Evolutionary conservation across 805 yeast genomes (phyloP), one percentile per base, ranked within the genome.

Genomic region (Brettanomyces bruxellensis): DNA sequence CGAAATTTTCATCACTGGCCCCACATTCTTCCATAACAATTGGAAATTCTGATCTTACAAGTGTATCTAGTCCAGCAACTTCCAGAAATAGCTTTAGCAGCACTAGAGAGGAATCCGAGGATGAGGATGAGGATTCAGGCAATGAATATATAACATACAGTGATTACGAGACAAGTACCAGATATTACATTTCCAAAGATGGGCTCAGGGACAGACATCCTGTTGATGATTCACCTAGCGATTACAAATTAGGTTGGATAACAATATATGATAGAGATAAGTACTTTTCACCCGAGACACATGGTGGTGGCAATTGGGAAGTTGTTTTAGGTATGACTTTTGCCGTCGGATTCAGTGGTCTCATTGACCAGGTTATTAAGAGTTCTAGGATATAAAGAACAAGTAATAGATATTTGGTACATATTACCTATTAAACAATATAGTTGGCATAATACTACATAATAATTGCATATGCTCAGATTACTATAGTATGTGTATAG

Each of bases 221-320:
- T 0, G 65, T 65, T 12, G 86, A 81, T 58, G 86, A 81, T 58
- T 66, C 74, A 4, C 85, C 86, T 0, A 77, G 75, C 56, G 78
- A 75, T 42, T 70, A 66, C 46, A 81, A 79, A 54, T 51, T 79
- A 34, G 86, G 86, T 0, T 81, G 86, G 86, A 59, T 81, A 3
- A 79, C 86, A 0, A 64, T 81, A 1, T 79, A 73, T 52, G 83
- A 80, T 24, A 75, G 75, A 40, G 59, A 43, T 2, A 44, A 51
- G 12, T 59, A 59, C 66, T 51, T 57, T 48, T 45, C 58, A 50
- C 23, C 53, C 51, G 45, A 47, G 1, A 48, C 58, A 1, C 13
- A 42, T 8, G 79, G 80, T n/a, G 51, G 59, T 1, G 81, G 81
- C 0, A 69, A 70, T 64, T 79, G 79, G 72, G 82, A 79, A 50